Conservation (phyloP, 1,284 basidiomycete genomes). For the Rhodofomes roseus region DNA sequence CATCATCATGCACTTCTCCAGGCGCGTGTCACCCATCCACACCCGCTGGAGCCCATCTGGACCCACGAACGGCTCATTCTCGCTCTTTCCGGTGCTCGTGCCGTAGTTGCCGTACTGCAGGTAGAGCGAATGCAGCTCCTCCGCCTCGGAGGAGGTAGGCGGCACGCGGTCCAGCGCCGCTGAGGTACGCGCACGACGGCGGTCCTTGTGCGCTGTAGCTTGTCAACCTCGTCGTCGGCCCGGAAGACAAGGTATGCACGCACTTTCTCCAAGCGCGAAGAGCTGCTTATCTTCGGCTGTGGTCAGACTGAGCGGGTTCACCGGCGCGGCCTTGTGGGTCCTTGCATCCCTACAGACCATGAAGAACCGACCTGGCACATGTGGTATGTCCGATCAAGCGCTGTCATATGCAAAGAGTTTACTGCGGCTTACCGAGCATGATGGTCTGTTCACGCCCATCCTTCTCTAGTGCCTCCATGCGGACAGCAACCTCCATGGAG, state of each 20-base stretch:
- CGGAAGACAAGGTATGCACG: constrained; percentile 11
- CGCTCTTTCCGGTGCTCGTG: constrained; percentile 31
- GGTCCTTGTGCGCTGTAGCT: constrained; percentile 45
- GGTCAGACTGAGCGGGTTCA: constrained; percentile 62
- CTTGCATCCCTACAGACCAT: constrained; percentile 79
- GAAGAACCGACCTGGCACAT: constrained; percentile 60
- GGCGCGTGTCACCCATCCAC: constrained; percentile 62
- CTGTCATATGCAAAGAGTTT: too few species aligned
- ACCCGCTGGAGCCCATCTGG: constrained; percentile 39
- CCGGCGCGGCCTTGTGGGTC: constrained; percentile 59
- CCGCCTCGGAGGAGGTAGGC: constrained; percentile 66
- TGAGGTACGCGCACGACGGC: constrained; percentile 48
- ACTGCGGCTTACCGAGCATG: constrained; percentile 48
- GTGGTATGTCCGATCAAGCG: background rate
- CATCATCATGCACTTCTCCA: constrained; percentile 75
- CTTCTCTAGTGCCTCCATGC: constrained; percentile 65
- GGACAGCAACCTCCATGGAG: constrained; percentile 80
- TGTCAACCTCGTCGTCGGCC: background rate
- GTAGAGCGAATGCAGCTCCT: constrained; percentile 64
- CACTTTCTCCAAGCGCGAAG: constrained; percentile 67
- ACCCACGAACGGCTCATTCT: background rate
- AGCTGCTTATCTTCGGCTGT: constrained; percentile 63
- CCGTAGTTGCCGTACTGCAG: constrained; percentile 37
- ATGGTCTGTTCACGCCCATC: constrained; percentile 53
- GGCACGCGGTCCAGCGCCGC: constrained; percentile 68